These are phyloP conservation scores for Penicillium occitanis DNA, from an alignment of 2,329 filamentous ascomycete species.

Conservation along the genomic window DNA sequence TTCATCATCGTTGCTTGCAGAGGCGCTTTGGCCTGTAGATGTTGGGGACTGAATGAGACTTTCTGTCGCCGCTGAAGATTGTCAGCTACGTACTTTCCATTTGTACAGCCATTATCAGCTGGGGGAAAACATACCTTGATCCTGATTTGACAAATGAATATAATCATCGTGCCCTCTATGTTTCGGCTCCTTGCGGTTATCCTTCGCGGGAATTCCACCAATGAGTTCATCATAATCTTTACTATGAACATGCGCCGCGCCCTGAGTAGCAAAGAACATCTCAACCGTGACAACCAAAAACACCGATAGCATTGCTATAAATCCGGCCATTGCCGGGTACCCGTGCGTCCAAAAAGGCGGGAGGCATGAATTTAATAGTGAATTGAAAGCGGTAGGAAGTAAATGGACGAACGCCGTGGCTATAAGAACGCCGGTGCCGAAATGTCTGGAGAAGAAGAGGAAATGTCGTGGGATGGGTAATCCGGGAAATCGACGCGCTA, in stretches of 20 bases:
- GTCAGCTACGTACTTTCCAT: not conserved
- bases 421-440: conserved; percentile 58
- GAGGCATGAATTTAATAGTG: conserved; percentile 64
- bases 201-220: conserved; percentile 26
- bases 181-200: conserved; percentile 22
- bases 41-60: conserved; percentile 7
- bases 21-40: conserved; percentile 10
- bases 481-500: conserved; percentile 60
- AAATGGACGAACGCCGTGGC: conserved; percentile 60
- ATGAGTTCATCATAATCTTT: conserved; percentile 53
- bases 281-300: conserved; percentile 81
- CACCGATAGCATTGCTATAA: conserved; percentile 80
- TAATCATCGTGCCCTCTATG: conserved; percentile 26
- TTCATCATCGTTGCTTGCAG: conserved; percentile 57
- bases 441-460: conserved; percentile 61
- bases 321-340: conserved; percentile 77
- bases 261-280: conserved; percentile 78
- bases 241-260: conserved; percentile 59
- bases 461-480: conserved; percentile 59
- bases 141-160: conserved; percentile 15
- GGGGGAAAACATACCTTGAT: not conserved
- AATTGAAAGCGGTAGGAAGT: conserved; percentile 63
- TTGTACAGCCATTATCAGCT: not conserved
- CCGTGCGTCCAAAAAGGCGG: conserved; percentile 74
- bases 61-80: conserved; percentile 2